Conservation (phyloP, 169 alveolate species). For the Perkinsus olseni region DNA sequence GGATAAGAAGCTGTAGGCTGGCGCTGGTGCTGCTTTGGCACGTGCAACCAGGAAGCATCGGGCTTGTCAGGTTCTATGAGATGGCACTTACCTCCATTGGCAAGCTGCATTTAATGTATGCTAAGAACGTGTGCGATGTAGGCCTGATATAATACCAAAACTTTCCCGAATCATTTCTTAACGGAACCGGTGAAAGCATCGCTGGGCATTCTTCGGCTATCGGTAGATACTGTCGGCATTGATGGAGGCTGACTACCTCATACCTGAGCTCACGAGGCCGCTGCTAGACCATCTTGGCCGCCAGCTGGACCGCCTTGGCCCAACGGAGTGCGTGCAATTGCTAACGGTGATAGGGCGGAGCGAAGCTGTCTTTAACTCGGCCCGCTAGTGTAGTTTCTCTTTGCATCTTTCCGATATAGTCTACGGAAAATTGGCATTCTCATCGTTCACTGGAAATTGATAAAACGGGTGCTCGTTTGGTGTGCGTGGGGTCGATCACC, state of each 20-base stretch:
- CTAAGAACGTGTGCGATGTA: not conserved
- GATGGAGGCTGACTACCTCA: not conserved
- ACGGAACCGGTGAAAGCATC: not conserved
- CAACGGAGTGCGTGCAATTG: not conserved
- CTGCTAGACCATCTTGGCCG: not conserved
- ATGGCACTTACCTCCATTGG: not conserved
- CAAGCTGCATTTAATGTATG: not conserved
- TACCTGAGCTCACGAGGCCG: not conserved
- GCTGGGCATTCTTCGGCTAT: too few relatives aligned
- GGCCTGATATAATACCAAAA: not conserved
- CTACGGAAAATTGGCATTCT: too few relatives aligned
- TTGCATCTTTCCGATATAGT: too few relatives aligned
- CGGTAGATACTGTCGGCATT: not conserved
- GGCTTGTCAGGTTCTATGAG: not conserved
- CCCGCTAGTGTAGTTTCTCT: too few relatives aligned
- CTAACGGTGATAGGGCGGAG: not conserved
- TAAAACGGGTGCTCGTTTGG: too few relatives aligned
- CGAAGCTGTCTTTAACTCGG: too few relatives aligned
- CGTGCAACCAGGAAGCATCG: not conserved
- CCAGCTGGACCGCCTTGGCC: not conserved
- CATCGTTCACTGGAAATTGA: too few relatives aligned
- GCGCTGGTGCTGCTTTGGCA: not conserved
- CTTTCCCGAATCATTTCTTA: not conserved
- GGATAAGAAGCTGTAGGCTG: conserved; percentile 7
- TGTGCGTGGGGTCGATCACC: too few relatives aligned